A percentile compares a stretch with the other conserved stretches of the same genome.
phyloP scores from a whole-genome alignment of 352 stramenopile genomes.

The Elongisporangium anandrum region DNA sequence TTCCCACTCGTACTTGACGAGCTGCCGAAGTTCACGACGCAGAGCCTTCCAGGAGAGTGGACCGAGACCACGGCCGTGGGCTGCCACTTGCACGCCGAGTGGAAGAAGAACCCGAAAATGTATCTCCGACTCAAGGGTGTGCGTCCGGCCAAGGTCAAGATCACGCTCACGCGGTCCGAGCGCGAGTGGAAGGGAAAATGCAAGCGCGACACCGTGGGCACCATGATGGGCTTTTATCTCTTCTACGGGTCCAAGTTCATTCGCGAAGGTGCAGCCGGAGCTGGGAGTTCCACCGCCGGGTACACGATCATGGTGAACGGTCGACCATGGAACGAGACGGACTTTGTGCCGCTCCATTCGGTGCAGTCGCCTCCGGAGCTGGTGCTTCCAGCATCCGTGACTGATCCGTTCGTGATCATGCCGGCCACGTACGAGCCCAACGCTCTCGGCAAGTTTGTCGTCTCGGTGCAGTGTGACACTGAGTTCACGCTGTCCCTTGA shows the following conservation, averaged over 20 bases:
- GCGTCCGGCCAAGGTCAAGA: slow-evolving; percentile 63
- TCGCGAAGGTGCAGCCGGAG: slow-evolving; percentile 16
- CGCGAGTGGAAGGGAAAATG: slow-evolving; percentile 80
- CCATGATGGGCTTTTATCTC: slow-evolving; percentile 91
- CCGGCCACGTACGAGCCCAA: slow-evolving; percentile 84
- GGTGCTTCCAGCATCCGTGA: slow-evolving; percentile 61
- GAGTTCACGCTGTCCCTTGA: slow-evolving; percentile 70
- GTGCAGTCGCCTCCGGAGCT: slow-evolving; percentile 69
- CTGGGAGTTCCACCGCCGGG: slow-evolving; percentile 4
- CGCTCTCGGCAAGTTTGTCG: slow-evolving; percentile 74
- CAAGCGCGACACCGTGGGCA: slow-evolving; percentile 77
- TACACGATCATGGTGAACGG: slow-evolving; percentile 63
- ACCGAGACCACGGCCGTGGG: slow-evolving; percentile 49
- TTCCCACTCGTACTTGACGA: slow-evolving; percentile 61
- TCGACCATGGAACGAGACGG: slow-evolving; percentile 71
- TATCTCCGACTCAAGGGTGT: slow-evolving; percentile 70
- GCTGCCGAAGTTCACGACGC: slow-evolving; percentile 53
- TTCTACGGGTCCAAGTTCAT: slow-evolving; percentile 49
- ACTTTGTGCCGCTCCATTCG: slow-evolving; percentile 76
- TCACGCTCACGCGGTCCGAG: slow-evolving; percentile 78
- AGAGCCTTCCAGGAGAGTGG: slow-evolving; percentile 82
- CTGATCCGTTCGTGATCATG: slow-evolving; percentile 85
- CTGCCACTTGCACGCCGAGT: slow-evolving; percentile 78
- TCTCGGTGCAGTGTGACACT: slow-evolving; percentile 78
- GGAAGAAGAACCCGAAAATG: slow-evolving; percentile 87